Base-by-base conservation (phyloP, 768 basidiomycete species). In the Naematelia encephala region DNA sequence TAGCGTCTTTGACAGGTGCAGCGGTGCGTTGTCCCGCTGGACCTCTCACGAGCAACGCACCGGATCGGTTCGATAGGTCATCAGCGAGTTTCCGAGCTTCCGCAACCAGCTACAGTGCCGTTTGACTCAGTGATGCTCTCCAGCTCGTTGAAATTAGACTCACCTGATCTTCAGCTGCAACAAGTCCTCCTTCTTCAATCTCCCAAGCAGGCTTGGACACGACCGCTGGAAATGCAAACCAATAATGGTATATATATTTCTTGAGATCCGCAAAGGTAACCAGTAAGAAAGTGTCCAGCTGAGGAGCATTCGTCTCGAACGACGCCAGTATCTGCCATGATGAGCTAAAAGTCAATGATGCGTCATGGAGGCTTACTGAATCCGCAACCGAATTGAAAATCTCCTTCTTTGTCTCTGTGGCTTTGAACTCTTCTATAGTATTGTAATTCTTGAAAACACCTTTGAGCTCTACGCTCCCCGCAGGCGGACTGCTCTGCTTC, bases 181-280 rank as follows among this genome's bases (percentile, higher is more conserved):
- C 78, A 85, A 88, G 88, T 0, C 86, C 67, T 14, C 8, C 42
- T 4, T 81, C 82, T 29, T 80, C 79, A 64, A 89, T 86, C 80
- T 90, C 87, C 93, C 93, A 97, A 4, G 87, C 84, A 5, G 96
- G 92, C 66, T 90, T 91, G 21, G 89, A 81, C 0, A 87, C 86
- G 64, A 97, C 86, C 0, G 93, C 91, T 1, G 96, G 94, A 76
- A 97, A 96, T 0, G 89, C 88, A 71, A 97, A 97, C 96, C 94
- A 99, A 78, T 97, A 97, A 71, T 87, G 92, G 74, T 91, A 98
- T 66, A 87, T 88, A 81, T 96, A 97, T 77, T 93, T 97, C 82
- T 98, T 99, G 67, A 99, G 85, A 77, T 99, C 96, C 0, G 96
- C 90, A 67, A 86, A 98, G 0, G 92, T 91, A 67, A 99, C 88